Conservation (phyloP, 768 basidiomycete species). For the Termitomyces heimii region DNA sequence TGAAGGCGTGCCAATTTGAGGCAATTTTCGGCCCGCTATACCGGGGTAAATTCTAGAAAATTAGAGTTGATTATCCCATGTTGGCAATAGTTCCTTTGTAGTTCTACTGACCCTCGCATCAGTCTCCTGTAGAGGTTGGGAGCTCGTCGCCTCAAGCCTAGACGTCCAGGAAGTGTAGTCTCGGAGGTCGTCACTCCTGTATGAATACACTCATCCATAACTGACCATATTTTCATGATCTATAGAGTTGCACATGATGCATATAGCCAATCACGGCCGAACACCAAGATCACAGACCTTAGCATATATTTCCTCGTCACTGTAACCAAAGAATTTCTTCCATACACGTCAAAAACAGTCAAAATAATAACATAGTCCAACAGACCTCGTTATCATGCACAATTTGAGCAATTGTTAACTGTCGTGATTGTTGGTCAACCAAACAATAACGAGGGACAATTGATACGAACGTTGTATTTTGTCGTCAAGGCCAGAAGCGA, state of each 20-base stretch:
- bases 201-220: slow-evolving; percentile 91
- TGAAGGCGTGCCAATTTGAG: slow-evolving; percentile 25
- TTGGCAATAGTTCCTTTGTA: background rate
- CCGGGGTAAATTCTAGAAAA: slow-evolving; percentile 39
- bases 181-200: slow-evolving; percentile 79
- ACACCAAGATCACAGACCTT: slow-evolving; percentile 41
- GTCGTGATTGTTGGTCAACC: slow-evolving; percentile 7
- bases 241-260: slow-evolving; percentile 13
- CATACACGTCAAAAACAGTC: background rate
- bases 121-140: slow-evolving; percentile 86
- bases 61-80: slow-evolving; percentile 16
- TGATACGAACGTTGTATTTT: slow-evolving; percentile 69
- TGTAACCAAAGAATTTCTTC: slow-evolving; percentile 63
- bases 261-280: background rate
- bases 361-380: background rate
- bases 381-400: slow-evolving; percentile 85
- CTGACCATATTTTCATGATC: slow-evolving; percentile 77
- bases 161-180: slow-evolving; percentile 78
- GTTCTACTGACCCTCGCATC: slow-evolving; percentile 67
- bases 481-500: slow-evolving; percentile 69
- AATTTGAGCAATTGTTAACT: slow-evolving; percentile 93
- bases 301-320: slow-evolving; percentile 65
- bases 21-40: slow-evolving; percentile 26
- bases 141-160: slow-evolving; percentile 74
- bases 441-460: background rate